phyloP scores from a whole-genome alignment of 306 rosid genomes.

The Ammopiptanthus mongolicus region DNA sequence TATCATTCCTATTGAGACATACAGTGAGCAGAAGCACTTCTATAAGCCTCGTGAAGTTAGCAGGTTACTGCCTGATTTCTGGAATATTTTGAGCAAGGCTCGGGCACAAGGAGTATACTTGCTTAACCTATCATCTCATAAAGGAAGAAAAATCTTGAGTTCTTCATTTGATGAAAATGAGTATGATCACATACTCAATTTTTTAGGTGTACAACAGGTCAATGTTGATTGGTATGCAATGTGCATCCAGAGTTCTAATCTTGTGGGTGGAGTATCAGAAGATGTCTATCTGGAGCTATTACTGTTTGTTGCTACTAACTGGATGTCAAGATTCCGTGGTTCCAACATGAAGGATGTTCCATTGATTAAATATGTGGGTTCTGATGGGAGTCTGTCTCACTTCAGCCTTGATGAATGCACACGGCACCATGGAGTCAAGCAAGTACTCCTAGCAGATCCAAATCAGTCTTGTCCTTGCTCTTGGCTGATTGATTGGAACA shows the following conservation, averaged over 20 bases:
- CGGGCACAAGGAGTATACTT: constrained; percentile 30
- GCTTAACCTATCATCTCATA: constrained; percentile 50
- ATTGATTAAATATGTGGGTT: constrained; percentile 42
- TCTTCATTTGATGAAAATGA: constrained; percentile 43
- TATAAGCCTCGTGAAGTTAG: constrained; percentile 55
- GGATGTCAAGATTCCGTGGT: constrained; percentile 23
- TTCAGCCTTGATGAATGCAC: constrained; percentile 30
- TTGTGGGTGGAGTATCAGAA: constrained; percentile 54
- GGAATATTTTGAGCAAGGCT: constrained; percentile 51
- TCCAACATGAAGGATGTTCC: constrained; percentile 36
- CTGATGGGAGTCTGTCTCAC: constrained; percentile 28
- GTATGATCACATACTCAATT: constrained; percentile 38
- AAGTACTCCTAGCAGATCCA: constrained; percentile 21
- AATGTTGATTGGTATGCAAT: constrained; percentile 58
- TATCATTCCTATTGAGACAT: constrained; percentile 58
- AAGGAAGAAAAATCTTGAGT: constrained; percentile 37
- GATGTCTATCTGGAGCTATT: constrained; percentile 46
- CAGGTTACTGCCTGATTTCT: constrained; percentile 53
- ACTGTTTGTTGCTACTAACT: constrained; percentile 38
- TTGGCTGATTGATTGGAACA: constrained; percentile 54
- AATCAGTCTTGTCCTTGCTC: constrained; percentile 19
- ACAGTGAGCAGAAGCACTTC: constrained; percentile 51
- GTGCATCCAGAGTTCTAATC: constrained; percentile 54
- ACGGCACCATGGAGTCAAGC: not conserved
- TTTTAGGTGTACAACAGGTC: constrained; percentile 47